Percentiles rank a stretch among this genome's conserved stretches.
phyloP scores from a whole-genome alignment of 805 yeast genomes.

The Allodekkera sacchari region DNA sequence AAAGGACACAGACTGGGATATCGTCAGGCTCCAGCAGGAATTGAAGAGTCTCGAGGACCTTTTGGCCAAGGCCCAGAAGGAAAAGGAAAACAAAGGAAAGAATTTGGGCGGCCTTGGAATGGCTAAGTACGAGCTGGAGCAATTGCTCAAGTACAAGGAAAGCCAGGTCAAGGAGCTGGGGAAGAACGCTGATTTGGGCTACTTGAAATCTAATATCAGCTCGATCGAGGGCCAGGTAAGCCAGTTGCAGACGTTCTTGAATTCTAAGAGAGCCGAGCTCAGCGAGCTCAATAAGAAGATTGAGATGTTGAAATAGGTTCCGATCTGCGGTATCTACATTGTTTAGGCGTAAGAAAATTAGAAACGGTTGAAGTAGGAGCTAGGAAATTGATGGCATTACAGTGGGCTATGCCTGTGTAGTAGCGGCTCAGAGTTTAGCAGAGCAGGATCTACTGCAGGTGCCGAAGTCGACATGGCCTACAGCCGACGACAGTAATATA shows the following conservation, averaged over 20 bases:
- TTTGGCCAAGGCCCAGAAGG: slow-evolving; percentile 47
- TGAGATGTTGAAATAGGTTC: slow-evolving; percentile 13
- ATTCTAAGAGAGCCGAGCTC: slow-evolving; percentile 54
- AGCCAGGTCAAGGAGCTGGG: slow-evolving; percentile 37
- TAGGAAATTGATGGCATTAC: too few species aligned
- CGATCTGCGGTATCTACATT: too few species aligned
- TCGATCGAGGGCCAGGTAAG: slow-evolving; percentile 70
- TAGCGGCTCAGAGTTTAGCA: too few species aligned
- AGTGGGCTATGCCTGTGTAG: too few species aligned
- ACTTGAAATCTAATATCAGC: slow-evolving; percentile 53
- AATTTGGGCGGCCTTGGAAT: slow-evolving; percentile 22
- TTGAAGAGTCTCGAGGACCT: slow-evolving; percentile 66
- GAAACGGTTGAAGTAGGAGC: too few species aligned
- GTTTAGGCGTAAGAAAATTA: too few species aligned
- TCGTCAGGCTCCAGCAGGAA: slow-evolving; percentile 73
- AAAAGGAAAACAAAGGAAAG: slow-evolving; percentile 27
- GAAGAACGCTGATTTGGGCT: slow-evolving; percentile 33
- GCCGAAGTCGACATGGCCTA: too few species aligned
- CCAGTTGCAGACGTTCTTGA: slow-evolving; percentile 61
- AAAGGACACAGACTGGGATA: slow-evolving; percentile 89
- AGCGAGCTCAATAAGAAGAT: slow-evolving; percentile 34
- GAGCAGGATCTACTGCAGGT: too few species aligned
- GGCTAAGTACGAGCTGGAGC: slow-evolving; percentile 64
- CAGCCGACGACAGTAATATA: too few species aligned
- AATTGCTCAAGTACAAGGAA: slow-evolving; percentile 71